phyloP scores from a whole-genome alignment of 1,284 basidiomycete genomes.

The Schizophyllum commune region DNA sequence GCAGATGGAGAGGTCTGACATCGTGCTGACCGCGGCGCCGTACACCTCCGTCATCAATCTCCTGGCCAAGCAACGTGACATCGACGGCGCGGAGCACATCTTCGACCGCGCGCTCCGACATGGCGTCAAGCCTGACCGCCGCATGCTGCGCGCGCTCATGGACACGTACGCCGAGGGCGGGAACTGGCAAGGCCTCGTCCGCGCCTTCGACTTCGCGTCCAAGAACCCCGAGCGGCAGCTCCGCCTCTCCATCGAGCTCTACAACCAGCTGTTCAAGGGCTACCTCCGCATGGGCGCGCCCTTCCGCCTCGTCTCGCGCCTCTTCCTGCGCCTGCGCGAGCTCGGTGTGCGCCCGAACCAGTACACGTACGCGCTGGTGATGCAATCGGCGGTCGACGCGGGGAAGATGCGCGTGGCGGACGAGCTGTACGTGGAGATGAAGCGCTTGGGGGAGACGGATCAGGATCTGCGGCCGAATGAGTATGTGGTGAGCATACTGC shows the following conservation, averaged over 20 bases:
- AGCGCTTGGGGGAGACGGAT: slow-evolving; percentile 26
- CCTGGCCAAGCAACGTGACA: slow-evolving; percentile 62
- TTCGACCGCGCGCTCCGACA: slow-evolving; percentile 57
- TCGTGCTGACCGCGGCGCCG: slow-evolving; percentile 43
- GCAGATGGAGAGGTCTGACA: slow-evolving; percentile 48
- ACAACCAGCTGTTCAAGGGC: slow-evolving; percentile 81
- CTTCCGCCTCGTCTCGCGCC: slow-evolving; percentile 52
- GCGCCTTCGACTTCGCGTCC: slow-evolving; percentile 64
- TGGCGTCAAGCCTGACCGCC: slow-evolving; percentile 56
- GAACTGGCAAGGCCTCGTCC: slow-evolving; percentile 70
- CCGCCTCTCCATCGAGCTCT: slow-evolving; percentile 47
- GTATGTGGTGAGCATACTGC: slow-evolving; percentile 78
- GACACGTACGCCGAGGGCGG: slow-evolving; percentile 80
- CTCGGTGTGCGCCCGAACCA: slow-evolving; percentile 48
- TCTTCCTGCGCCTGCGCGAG: slow-evolving; percentile 56
- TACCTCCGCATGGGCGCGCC: slow-evolving; percentile 80
- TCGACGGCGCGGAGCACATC: slow-evolving; percentile 58
- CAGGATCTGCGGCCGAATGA: slow-evolving; percentile 37
- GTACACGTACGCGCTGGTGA: slow-evolving; percentile 69
- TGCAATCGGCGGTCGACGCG: slow-evolving; percentile 81
- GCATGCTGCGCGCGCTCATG: slow-evolving; percentile 69
- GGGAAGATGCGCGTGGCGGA: slow-evolving; percentile 61
- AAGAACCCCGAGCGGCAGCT: slow-evolving; percentile 27
- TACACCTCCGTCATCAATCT: slow-evolving; percentile 70
- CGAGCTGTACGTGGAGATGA: slow-evolving; percentile 66